Percentiles rank a stretch among this genome's conserved stretches.
phyloP scores from a whole-genome alignment of 805 yeast species.

The Yamadazyma endophytica region DNA sequence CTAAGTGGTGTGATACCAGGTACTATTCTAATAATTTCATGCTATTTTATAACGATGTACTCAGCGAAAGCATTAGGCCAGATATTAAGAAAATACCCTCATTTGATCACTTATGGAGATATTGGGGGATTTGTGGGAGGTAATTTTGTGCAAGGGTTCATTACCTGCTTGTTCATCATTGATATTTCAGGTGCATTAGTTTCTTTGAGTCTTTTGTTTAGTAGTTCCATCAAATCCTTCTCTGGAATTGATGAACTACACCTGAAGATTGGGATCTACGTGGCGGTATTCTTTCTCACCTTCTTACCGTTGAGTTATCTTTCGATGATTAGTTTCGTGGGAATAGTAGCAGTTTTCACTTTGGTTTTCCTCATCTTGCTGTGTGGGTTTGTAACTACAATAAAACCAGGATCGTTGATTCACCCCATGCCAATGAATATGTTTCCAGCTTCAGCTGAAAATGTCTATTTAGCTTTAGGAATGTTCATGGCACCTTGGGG shows the following conservation, averaged over 20 bases:
- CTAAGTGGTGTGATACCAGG: conserved; percentile 68
- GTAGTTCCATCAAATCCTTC: conserved; percentile 39
- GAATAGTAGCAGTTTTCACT: conserved; percentile 52
- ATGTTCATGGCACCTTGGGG: conserved; percentile 79
- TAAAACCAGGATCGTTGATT: conserved; percentile 54
- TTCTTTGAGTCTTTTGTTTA: conserved; percentile 54
- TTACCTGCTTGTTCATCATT: conserved; percentile 47
- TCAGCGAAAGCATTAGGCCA: conserved; percentile 54
- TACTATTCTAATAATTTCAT: conserved; percentile 31
- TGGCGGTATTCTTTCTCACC: conserved; percentile 41
- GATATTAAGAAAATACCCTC: conserved; percentile 37
- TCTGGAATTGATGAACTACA: conserved; percentile 14
- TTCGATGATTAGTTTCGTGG: conserved; percentile 51
- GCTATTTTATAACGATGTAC: conserved; percentile 47
- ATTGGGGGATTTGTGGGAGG: conserved; percentile 54
- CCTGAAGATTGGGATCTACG: conserved; percentile 42
- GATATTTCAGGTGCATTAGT: conserved; percentile 62
- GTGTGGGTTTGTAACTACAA: conserved; percentile 41
- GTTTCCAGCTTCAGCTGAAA: conserved; percentile 26
- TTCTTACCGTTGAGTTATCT: conserved; percentile 54
- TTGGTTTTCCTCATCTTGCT: conserved; percentile 42
- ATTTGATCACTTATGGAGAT: conserved; percentile 53
- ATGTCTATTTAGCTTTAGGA: conserved; percentile 53
- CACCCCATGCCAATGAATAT: conserved; percentile 39
- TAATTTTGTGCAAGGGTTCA: conserved; percentile 33